Evolutionary conservation across 805 yeast genomes (phyloP).

Genomic region (Danielia reshetovae): DNA sequence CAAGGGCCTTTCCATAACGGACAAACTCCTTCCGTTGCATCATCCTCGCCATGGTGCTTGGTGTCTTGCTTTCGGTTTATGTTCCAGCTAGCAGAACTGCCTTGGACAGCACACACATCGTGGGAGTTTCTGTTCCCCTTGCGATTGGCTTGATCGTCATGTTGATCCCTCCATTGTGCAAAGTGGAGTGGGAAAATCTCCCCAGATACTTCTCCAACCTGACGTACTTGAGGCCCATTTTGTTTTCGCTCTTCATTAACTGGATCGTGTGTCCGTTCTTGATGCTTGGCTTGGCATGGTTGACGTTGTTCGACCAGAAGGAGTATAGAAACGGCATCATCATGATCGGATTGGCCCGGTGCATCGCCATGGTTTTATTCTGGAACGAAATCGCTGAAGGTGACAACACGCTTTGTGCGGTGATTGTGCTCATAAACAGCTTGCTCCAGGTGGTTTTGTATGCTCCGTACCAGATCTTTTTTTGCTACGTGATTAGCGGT

Average conservation of each 20-base stretch:
- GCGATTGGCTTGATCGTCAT: conserved; percentile 49
- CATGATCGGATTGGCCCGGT: conserved; percentile 56
- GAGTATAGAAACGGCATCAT: conserved; percentile 54
- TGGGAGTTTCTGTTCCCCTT: conserved; percentile 42
- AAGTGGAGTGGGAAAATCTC: conserved; percentile 48
- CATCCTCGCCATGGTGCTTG: conserved; percentile 33
- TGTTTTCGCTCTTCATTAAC: conserved; percentile 43
- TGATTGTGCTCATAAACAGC: conserved; percentile 48
- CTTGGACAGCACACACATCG: conserved; percentile 31
- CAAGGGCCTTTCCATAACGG: conserved; percentile 30
- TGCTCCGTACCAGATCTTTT: conserved; percentile 50
- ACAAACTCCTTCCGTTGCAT: conserved; percentile 36
- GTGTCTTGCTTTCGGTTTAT: conserved; percentile 39
- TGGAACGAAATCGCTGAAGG: conserved; percentile 58
- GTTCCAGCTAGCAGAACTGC: conserved; percentile 32
- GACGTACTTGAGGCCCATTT: conserved; percentile 23
- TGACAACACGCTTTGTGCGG: conserved; percentile 46
- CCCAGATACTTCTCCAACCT: conserved; percentile 8
- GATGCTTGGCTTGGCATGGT: conserved; percentile 59
- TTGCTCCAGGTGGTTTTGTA: conserved; percentile 47
- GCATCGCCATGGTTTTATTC: conserved; percentile 59
- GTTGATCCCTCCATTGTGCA: conserved; percentile 57
- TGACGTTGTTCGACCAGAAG: conserved; percentile 40
- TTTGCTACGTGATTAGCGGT: conserved; percentile 40
- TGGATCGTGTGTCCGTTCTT: conserved; percentile 57